Base-by-base conservation (phyloP, 2,329 filamentous ascomycete genomes). In the Thelonectria rubi region DNA sequence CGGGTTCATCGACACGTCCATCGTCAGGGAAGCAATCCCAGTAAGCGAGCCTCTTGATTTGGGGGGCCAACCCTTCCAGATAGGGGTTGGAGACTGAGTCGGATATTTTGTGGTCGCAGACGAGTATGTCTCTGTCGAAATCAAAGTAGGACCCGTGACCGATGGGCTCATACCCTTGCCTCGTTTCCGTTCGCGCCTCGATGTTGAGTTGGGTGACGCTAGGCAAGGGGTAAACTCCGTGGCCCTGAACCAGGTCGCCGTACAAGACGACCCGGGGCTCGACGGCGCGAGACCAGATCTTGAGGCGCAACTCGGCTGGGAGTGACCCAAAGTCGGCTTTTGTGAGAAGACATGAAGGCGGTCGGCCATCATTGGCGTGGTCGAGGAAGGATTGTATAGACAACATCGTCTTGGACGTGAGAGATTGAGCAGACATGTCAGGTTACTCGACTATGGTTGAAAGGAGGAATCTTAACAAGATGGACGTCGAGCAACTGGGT, bases 1-100 rank as follows among this genome's bases (percentile, higher is more conserved):
- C 67, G 9, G 73, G 74, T 3, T 71, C 68, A 45, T 77, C 75
- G 20, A 78, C 73, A 40, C 72, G 71, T 5, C 72, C 74, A 45
- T 79, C 77, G 58, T 79, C 77, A 1, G 76, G 76, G 57, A 76
- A 76, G 62, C 77, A 79, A 63, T 79, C 77, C 77, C 77, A 79
- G 48, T 77, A 78, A 11, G 74, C 76, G 32, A 78, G 65, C 42
- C 74, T 72, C 60, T 74, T 72, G 56, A 78, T 71, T 24, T 69
- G 69, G 17, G 73, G 72, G 1, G 75, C 76, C 32, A 79, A 65
- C 14, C 71, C 64, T 46, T 78, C 76, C 20, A 78, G 67, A 17
- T 72, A 72, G 42, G 71, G 65, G 37, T 76, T 72, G 40, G 70
- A 65, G 24, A 65, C 70, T 55, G 75, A 69, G 32, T 78, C 75